Conservation (phyloP, 371 early-diverging fungal genomes). For the Circinella umbellata region DNA sequence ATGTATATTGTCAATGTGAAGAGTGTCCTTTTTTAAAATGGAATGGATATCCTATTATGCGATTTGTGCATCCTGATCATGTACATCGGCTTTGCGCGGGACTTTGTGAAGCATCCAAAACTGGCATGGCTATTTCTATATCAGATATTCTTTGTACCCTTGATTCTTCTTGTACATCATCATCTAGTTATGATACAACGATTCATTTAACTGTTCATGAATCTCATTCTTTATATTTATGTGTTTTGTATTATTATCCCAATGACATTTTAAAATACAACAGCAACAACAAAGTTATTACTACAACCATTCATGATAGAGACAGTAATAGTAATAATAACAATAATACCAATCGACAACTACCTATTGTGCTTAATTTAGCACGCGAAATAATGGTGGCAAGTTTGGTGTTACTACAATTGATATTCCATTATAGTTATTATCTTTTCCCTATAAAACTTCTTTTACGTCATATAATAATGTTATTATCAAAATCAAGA, state of each 20-base stretch:
- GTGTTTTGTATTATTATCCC: constrained; percentile 4
- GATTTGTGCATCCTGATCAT: constrained; percentile 20
- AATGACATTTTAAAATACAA: background rate
- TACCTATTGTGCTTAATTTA: background rate
- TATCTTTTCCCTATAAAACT: constrained; percentile 2
- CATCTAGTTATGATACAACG: background rate
- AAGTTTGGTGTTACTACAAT: background rate
- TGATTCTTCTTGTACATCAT: background rate
- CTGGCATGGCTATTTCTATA: constrained; percentile 6
- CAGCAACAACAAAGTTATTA: background rate
- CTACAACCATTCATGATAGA: background rate
- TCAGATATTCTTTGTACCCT: constrained; percentile 2
- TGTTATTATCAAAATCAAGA: background rate
- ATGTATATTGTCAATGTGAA: background rate
- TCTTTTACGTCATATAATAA: background rate
- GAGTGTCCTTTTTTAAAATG: background rate
- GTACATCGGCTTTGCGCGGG: constrained; percentile 14
- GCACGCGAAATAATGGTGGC: background rate
- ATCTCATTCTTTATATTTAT: background rate
- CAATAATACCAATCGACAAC: background rate
- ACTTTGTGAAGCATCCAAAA: constrained; percentile 14
- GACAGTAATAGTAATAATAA: background rate
- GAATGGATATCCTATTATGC: constrained; percentile 19
- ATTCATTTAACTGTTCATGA: background rate
- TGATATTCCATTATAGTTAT: constrained; percentile 4